Conservation (phyloP, 2,329 filamentous ascomycete genomes). For the Exophiala viscosa region DNA sequence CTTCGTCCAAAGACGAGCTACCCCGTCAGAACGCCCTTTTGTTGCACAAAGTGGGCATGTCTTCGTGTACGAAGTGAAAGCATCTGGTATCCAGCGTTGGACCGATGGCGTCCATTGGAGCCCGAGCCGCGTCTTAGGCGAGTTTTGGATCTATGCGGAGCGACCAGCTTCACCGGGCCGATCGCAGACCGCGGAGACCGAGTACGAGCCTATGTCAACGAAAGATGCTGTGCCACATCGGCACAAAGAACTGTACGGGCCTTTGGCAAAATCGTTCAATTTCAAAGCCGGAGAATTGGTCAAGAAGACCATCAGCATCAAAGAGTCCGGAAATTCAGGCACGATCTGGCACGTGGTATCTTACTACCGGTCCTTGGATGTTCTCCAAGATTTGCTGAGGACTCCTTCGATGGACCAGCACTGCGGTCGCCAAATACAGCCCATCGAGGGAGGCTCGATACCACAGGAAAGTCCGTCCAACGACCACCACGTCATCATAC, state of each 20-base stretch:
- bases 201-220: neutral
- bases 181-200: neutral
- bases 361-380: slow-evolving; percentile 79
- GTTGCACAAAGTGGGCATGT: slow-evolving; percentile 71
- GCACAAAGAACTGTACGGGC: slow-evolving; percentile 66
- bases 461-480: no score
- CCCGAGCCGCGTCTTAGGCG: slow-evolving; percentile 68
- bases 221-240: neutral
- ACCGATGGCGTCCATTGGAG: slow-evolving; percentile 86
- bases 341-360: slow-evolving; percentile 80
- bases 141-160: slow-evolving; percentile 72
- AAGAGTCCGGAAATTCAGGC: slow-evolving; percentile 54
- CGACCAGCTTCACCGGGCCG: slow-evolving; percentile 58
- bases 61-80: slow-evolving; percentile 75
- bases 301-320: slow-evolving; percentile 88
- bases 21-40: slow-evolving; percentile 65
- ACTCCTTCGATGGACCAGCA: slow-evolving; percentile 45
- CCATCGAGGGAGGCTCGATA: no score
- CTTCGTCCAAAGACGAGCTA: slow-evolving; percentile 68
- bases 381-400: slow-evolving; percentile 56
- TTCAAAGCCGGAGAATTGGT: slow-evolving; percentile 78
- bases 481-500: no score
- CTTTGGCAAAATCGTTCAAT: slow-evolving; percentile 78
- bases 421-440: no score
- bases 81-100: slow-evolving; percentile 78